These are phyloP conservation scores for Irineochytrium annulatum DNA, from an alignment of 192 early-diverging fungal species.

Conservation along the genomic window DNA sequence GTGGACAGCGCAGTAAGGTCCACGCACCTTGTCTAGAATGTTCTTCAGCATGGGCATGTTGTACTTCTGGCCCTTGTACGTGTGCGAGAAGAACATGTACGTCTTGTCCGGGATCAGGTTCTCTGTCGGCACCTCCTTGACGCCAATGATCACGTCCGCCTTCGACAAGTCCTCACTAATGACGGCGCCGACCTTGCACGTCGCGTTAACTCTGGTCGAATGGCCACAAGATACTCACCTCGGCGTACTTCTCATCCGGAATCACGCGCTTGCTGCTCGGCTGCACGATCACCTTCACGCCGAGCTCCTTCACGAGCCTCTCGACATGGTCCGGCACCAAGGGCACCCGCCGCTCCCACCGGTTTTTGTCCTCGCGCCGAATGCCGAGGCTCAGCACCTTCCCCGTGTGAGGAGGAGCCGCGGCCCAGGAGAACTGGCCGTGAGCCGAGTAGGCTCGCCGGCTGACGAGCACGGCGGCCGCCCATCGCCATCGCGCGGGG, in stretches of 20 bases:
- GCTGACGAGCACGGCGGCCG: neutral
- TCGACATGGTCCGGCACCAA: slow-evolving; percentile 84
- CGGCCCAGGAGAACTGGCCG: neutral
- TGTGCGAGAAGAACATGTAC: slow-evolving; percentile 94
- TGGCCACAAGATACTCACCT: slow-evolving; percentile 38
- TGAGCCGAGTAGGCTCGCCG: neutral
- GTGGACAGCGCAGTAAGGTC: neutral
- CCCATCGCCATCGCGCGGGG: too few relatives aligned
- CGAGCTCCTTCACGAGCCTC: slow-evolving; percentile 72
- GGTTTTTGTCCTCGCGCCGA: slow-evolving; percentile 92
- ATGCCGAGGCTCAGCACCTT: slow-evolving; percentile 64
- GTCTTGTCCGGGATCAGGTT: slow-evolving; percentile 84
- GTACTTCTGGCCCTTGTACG: slow-evolving; percentile 93
- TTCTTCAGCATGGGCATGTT: slow-evolving; percentile 88
- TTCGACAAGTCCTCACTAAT: slow-evolving; percentile 80
- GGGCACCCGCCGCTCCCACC: slow-evolving; percentile 93
- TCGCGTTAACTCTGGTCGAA: too few relatives aligned
- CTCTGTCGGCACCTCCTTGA: slow-evolving; percentile 89
- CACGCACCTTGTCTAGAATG: slow-evolving; percentile 78
- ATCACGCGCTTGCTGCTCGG: slow-evolving; percentile 91
- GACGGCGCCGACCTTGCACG: slow-evolving; percentile 68
- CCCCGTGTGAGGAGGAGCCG: neutral
- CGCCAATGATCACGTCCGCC: slow-evolving; percentile 91
- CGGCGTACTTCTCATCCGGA: slow-evolving; percentile 74
- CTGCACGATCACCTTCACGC: slow-evolving; percentile 81